Base-by-base conservation (phyloP, 345 rosid species). In the Balakata baccata region DNA sequence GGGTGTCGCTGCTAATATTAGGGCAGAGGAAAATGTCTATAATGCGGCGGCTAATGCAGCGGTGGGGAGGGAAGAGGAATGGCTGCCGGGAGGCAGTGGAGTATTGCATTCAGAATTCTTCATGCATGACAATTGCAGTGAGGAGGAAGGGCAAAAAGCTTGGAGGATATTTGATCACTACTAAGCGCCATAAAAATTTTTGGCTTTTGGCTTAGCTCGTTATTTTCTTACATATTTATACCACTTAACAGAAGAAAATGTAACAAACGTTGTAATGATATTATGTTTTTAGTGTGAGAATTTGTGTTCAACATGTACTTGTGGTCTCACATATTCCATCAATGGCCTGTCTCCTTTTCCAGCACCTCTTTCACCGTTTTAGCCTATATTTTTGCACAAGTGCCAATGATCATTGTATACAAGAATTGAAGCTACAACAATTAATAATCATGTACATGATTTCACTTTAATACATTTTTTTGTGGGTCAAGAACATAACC, bases 121-220 rank as follows among this genome's bases (percentile, higher is more conserved):
- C 85, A 23, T 90, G 98, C 83, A 86, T 92, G 93, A 84, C 98
- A 0, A 85, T 94, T 71, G 97, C 92, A 0, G 97, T 90, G 62
- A 87, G 93, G 75, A 88, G 90, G 64, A 92, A 92, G 85, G 88
- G 88, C 79, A 88, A 81, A 63, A 85, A 84, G 64, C 87, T 84
- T 20, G 98, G 97, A 0, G 97, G 97, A 58, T 92, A 92, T 86
- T 84, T 88, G 83, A 94, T 94, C 77, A 94, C 98, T 74, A 94
- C 93, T 38, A 92, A 92, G 71, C 86, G 97, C 63, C 98, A 90
- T 82, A 92, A 86, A 53, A 90, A 89, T 10, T 94, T 94, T 75
- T 94, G 98, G 98, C 97, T 90, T 58, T 81, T 92, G 59, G 98
- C 98, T 81, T 94, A 79, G 81, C 5, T 14, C 29, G 41, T 64